Evolutionary conservation across 2,329 filamentous ascomycete genomes (phyloP).

Genomic region (Nigrospora oryzae): DNA sequence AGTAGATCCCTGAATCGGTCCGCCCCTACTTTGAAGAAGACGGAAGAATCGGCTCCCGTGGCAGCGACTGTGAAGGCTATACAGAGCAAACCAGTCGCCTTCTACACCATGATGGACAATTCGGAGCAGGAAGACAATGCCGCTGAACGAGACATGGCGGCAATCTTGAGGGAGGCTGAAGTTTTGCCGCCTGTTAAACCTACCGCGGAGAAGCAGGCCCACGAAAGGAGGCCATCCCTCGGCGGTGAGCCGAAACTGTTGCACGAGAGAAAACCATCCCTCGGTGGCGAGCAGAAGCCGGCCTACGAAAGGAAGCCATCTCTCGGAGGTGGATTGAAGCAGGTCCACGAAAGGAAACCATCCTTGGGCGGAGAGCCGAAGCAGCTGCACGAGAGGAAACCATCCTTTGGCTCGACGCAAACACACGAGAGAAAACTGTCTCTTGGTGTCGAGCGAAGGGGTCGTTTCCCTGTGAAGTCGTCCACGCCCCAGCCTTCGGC

Average conservation of each 20-base stretch:
- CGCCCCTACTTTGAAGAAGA: conserved; percentile 24
- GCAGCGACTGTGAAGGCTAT: conserved; percentile 39
- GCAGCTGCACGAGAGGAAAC: too few relatives aligned
- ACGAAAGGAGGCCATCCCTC: conserved; percentile 10
- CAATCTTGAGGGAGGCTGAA: conserved; percentile 42
- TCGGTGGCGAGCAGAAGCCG: neutral
- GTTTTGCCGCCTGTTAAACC: conserved; percentile 14
- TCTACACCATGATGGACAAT: conserved; percentile 54
- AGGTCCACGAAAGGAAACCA: conserved; percentile 3
- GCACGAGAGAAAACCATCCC: too few relatives aligned
- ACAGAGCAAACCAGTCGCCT: conserved; percentile 44
- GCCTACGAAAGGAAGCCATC: neutral
- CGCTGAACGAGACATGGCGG: conserved; percentile 29
- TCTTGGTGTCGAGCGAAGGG: too few relatives aligned
- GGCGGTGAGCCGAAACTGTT: neutral
- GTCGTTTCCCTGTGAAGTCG: too few relatives aligned
- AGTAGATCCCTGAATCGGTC: conserved; percentile 42
- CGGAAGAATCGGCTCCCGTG: conserved; percentile 27
- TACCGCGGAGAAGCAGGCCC: neutral
- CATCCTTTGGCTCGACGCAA: neutral
- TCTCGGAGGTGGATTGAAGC: too few relatives aligned
- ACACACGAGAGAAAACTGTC: conserved; percentile 1
- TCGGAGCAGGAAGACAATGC: conserved; percentile 40
- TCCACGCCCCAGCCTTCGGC: too few relatives aligned
- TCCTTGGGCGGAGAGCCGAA: conserved; percentile 7